Evolutionary conservation across 768 basidiomycete genomes (phyloP).

Genomic region (Tephrocybe sp.): DNA sequence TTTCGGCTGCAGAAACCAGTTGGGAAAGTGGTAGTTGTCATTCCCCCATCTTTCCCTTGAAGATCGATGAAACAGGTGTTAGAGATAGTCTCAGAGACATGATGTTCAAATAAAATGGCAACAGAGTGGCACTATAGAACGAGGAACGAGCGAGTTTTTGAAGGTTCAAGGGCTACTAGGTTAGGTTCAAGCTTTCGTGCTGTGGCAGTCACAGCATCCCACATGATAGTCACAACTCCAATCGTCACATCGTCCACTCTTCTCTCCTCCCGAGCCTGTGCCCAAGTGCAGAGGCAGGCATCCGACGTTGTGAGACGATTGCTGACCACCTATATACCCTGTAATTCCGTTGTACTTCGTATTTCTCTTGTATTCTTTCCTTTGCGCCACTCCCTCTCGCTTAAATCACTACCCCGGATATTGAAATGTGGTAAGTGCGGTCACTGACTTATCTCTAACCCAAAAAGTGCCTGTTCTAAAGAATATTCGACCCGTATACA

Average conservation of each 20-base stretch:
- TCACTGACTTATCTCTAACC: slow-evolving; percentile 19
- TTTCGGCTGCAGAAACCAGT: too few relatives aligned
- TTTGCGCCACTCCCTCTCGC: slow-evolving; percentile 20
- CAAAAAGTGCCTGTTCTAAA: slow-evolving; percentile 7
- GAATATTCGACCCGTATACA: slow-evolving; percentile 21
- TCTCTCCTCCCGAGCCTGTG: slow-evolving; percentile 1
- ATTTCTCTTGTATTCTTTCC: slow-evolving; percentile 2
- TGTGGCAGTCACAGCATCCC: slow-evolving; percentile 6
- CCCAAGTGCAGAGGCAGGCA: slow-evolving; percentile 13
- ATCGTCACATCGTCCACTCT: slow-evolving; percentile 12
- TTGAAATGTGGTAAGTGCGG: slow-evolving; percentile 26
- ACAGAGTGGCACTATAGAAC: too few relatives aligned
- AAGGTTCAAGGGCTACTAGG: too few relatives aligned
- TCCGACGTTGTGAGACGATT: slow-evolving; percentile 8
- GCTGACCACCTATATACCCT: slow-evolving; percentile 7
- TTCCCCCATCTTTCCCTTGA: too few relatives aligned
- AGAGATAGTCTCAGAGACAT: too few relatives aligned
- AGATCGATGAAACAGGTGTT: too few relatives aligned
- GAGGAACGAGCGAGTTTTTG: too few relatives aligned
- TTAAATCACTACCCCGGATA: slow-evolving; percentile 7
- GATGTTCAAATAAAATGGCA: too few relatives aligned
- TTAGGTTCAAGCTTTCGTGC: too few relatives aligned
- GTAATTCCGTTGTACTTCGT: background rate
- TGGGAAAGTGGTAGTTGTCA: too few relatives aligned
- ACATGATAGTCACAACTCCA: background rate